Base-by-base conservation (phyloP, 805 yeast species). In the Schwanniomyces occidentalis region DNA sequence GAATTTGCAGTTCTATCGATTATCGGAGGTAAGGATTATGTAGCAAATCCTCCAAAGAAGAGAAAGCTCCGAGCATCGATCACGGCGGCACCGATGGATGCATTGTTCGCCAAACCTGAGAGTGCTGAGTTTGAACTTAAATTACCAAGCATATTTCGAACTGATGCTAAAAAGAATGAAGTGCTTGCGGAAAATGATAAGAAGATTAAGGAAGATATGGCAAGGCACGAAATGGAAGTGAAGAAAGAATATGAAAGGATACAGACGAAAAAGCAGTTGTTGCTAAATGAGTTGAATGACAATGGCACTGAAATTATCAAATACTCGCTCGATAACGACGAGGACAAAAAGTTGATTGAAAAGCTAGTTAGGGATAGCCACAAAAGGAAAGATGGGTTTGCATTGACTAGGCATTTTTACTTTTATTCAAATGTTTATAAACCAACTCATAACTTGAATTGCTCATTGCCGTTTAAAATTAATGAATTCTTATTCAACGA, bases 261-360 rank as follows among this genome's bases (percentile, higher is more conserved):
- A 27, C 31, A 42, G 28, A 14, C 10, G 5, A 32, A 44, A 9
- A 54, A 48, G 24, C 30, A 30, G 6, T 24, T 35, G 22, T 23
- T 61, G 8, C 15, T 63, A 24, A 32, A 24, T 4, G 69, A 63
- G 32, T 41, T 63, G 27, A 63, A 61, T 43, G 61, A 56, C 28
- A 61, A 61, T 35, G 67, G 66, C 8, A 34, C 28, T 15, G 53
- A 46, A 17, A 32, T 31, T 2, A 46, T 44, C 23, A 27, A 30
- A 23, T 58, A 34, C 37, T 24, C 45, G 10, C 16, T 51, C 35
- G 50, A 44, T 12, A 30, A 48, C 16, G 54, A 45, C 9, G 34
- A 41, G 12, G 54, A 34, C 12, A 37, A 35, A 19, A 35, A 35
- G 6, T 25, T 49, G 19, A 43, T 61, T n/a, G 62, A 60, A n/a